Base-by-base conservation (phyloP, 306 rosid species). In the Hippophae gyantsensis region DNA sequence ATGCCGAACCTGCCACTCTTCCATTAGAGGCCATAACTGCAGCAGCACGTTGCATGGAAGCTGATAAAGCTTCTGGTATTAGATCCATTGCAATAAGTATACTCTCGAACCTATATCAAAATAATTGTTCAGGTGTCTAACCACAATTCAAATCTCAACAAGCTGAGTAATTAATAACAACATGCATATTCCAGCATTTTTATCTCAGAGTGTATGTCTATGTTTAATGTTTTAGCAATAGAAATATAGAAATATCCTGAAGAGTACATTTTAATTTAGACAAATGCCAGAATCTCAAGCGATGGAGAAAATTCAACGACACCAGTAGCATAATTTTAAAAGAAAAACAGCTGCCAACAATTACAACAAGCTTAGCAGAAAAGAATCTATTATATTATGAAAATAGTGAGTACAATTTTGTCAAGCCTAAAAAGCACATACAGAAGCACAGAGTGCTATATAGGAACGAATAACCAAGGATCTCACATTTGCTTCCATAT, bases 91-190 rank as follows among this genome's bases (percentile, higher is more conserved):
- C 87, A 75, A 83, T 74, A 54, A 88, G 81, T 56, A 78, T 74
- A 79, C 78, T 92, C 82, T 92, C 99, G 61, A 81, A 88, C 89
- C 99, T 92, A 81, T 53, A 77, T 57, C 80, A 88, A 73, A 78
- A 61, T 69, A 67, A 74, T 52, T 38, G 59, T 65, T 51, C 69
- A 57, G 14, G 14, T 68, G 26, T 11, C 14, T 54, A 62, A 48
- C 55, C 14, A 43, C 55, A 69, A 47, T 41, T n/a, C 32, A 18
- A 64, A 48, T 25, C 12, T 25, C 32, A 42, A 57, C 6, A 43
- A 9, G 9, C 13, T 48, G 43, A 58, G 38, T 32, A 32, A 32
- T 32, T 32, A 32, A 32, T 32, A 32, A 32, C 5, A 32, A 32
- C 38, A 32, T 32, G 4, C 38, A 32, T 32, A 32, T 32, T 32